Percentiles rank a stretch among this genome's conserved stretches.
phyloP scores from a whole-genome alignment of 495 filamentous ascomycete genomes.

The Aspergillus incahuasiensis region DNA sequence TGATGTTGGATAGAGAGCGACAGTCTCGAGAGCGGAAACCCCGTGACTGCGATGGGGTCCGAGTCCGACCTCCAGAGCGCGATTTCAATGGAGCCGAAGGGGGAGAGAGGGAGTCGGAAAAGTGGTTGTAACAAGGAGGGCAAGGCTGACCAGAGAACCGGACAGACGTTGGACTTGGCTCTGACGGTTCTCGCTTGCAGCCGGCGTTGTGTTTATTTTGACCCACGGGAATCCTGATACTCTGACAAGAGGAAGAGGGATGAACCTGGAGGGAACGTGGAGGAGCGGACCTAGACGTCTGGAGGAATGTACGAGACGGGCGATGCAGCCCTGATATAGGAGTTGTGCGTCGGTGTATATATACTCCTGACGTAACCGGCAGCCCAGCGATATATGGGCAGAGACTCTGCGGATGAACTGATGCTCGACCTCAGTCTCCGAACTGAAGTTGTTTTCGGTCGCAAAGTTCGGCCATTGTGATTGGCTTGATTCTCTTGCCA shows the following conservation, averaged over 20 bases:
- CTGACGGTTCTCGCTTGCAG: slow-evolving; percentile 20
- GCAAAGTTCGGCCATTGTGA: neutral
- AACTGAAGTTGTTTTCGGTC: slow-evolving; percentile 8
- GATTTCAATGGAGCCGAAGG: neutral
- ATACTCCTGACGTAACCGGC: neutral
- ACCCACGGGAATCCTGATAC: slow-evolving; percentile 25
- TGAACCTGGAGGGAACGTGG: slow-evolving; percentile 22
- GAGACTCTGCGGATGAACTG: neutral
- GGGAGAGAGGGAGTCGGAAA: slow-evolving; percentile 5
- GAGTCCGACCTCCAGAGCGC: slow-evolving; percentile 8
- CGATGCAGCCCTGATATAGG: neutral
- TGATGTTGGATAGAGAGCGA: slow-evolving; percentile 1
- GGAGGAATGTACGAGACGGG: neutral
- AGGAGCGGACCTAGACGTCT: neutral
- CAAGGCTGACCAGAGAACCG: neutral
- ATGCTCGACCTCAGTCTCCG: neutral
- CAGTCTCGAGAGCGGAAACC: slow-evolving; percentile 9
- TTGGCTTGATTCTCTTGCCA: slow-evolving; percentile 10
- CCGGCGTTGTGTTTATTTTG: slow-evolving; percentile 37
- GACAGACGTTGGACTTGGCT: slow-evolving; percentile 1
- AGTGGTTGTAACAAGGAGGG: neutral
- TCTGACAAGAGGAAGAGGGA: slow-evolving; percentile 7
- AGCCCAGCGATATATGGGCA: neutral
- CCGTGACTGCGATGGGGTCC: slow-evolving; percentile 26
- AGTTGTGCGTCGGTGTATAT: neutral